Base-by-base conservation (phyloP, 768 basidiomycete species). In the Phallus indusiatus region DNA sequence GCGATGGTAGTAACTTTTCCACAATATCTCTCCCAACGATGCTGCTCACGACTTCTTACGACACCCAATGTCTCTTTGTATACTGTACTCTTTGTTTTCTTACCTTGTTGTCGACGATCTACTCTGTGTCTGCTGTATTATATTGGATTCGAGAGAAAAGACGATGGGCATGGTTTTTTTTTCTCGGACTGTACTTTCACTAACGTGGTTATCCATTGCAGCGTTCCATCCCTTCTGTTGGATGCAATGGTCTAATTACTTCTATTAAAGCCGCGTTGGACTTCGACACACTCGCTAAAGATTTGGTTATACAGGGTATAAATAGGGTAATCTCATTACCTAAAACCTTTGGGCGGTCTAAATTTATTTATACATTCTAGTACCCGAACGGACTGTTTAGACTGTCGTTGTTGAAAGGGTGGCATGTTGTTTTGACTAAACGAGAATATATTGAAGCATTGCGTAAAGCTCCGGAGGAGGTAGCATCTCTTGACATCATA, bases 361-460 rank as follows among this genome's bases (percentile, higher is more conserved):
- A 14, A 54, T 17, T 54, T 54, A 14, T 20, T 2, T 42, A 14
- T 12, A n/a, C 36, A 36, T 22, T 20, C 2, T 18, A 59, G 57
- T 52, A 59, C 61, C 67, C 67, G 28, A 60, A 55, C 11, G 58
- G 59, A 2, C 59, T 70, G 6, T 82, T 80, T 68, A 78, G 75
- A 65, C 67, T 81, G 5, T 67, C 79, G 0, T 68, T 69, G 49
- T 65, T 78, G 47, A 69, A 76, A 9, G 64, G 65, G 18, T 81
- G 80, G 80, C 56, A 66, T 0, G 71, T 81, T 33, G 47, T 82
- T n/a, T 48, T 75, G 0, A 66, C 65, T 18, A 67, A 67, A 5
- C 65, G 61, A 0, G 56, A 67, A 33, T 68, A 76, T 49, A 67
- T 82, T 7, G 57, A 61, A 10, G 61, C 61, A 35, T 24, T 64